Evolutionary conservation across 345 rosid genomes (phyloP).

Genomic region (Corchorus olitorius): DNA sequence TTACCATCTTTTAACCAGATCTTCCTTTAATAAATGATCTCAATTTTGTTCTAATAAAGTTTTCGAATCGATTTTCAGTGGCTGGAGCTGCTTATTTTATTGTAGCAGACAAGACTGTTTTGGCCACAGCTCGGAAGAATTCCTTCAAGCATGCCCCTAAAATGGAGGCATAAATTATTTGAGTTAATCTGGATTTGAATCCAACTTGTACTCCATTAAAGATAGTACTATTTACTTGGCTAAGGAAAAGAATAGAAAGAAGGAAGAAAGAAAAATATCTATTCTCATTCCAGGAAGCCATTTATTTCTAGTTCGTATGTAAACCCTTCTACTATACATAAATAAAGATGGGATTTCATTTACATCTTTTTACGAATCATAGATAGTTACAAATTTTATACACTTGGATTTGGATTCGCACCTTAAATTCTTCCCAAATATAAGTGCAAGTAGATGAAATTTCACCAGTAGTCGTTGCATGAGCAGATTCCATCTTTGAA

Average conservation of each 20-base stretch:
- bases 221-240: neutral
- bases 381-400: neutral
- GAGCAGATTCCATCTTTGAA: constrained; percentile 75
- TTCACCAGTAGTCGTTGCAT: constrained; percentile 75
- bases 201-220: neutral
- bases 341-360: constrained; percentile 29
- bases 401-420: neutral
- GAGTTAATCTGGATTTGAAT: neutral
- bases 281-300: neutral
- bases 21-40: no score
- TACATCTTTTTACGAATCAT: neutral
- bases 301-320: neutral
- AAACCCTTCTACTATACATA: constrained; percentile 22
- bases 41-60: neutral
- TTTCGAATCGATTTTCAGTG: constrained; percentile 37
- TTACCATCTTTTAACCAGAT: neutral
- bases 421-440: neutral
- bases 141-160: constrained; percentile 50
- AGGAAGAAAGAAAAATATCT: neutral
- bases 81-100: constrained; percentile 92
- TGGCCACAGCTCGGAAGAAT: constrained; percentile 76
- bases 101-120: constrained; percentile 92
- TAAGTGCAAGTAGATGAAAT: neutral
- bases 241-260: neutral
- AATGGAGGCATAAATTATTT: constrained; percentile 21